Percentiles rank a stretch among this genome's conserved stretches.
phyloP scores from a whole-genome alignment of 2,329 filamentous ascomycete genomes.

The Colletotrichum sojae region DNA sequence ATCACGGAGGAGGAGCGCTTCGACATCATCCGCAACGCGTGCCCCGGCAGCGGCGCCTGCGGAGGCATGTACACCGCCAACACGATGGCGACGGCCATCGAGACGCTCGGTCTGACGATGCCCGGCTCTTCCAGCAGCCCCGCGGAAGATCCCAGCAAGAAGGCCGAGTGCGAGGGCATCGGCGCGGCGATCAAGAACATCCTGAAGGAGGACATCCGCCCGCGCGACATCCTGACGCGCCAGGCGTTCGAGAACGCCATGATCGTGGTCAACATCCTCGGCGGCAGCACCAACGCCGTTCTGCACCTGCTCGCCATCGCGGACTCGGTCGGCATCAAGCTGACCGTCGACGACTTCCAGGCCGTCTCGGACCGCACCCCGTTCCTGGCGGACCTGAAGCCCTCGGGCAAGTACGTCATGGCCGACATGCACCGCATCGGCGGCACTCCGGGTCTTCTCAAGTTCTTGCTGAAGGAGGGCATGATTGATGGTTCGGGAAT shows the following conservation, averaged over 20 bases:
- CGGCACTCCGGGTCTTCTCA: conserved; percentile 88
- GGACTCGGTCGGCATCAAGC: conserved; percentile 83
- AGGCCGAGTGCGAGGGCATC: conserved; percentile 79
- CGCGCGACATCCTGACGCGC: conserved; percentile 83
- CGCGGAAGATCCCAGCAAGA: conserved; percentile 80
- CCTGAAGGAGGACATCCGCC: conserved; percentile 82
- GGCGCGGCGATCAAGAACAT: conserved; percentile 82
- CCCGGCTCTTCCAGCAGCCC: conserved; percentile 86
- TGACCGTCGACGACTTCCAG: conserved; percentile 91
- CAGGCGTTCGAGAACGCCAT: conserved; percentile 89
- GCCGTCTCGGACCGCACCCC: conserved; percentile 83
- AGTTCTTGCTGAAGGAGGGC: conserved; percentile 86
- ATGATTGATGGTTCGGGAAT: conserved; percentile 84
- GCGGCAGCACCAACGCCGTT: conserved; percentile 88
- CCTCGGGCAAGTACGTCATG: conserved; percentile 90
- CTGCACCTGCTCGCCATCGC: conserved; percentile 89
- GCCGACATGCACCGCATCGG: conserved; percentile 88
- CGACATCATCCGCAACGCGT: conserved; percentile 94
- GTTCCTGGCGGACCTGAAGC: conserved; percentile 87
- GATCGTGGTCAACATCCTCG: conserved; percentile 85
- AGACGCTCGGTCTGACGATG: conserved; percentile 90
- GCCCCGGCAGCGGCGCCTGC: conserved; percentile 77
- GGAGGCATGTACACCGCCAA: conserved; percentile 95
- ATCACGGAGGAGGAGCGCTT: conserved; percentile 93
- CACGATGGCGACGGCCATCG: conserved; percentile 94